These are phyloP conservation scores for Russula compacta DNA, from an alignment of 768 basidiomycete species.

Conservation along the genomic window DNA sequence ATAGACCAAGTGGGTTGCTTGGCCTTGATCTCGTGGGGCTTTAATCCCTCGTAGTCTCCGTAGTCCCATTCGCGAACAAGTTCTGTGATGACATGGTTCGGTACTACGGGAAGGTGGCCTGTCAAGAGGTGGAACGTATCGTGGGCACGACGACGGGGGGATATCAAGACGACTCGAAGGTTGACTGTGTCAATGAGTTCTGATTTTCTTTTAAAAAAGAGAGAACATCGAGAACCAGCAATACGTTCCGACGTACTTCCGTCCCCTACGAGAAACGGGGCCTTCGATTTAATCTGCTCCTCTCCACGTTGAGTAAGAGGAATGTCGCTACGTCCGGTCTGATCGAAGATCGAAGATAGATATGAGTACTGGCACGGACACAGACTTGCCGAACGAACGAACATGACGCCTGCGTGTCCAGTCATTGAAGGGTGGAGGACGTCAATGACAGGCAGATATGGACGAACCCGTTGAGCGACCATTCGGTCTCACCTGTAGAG, in stretches of 20 bases:
- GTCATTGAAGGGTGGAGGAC: slow-evolving; percentile 6
- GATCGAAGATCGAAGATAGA: slow-evolving; percentile 7
- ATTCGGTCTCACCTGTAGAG: slow-evolving; percentile 78
- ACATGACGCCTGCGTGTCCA: slow-evolving; percentile 48
- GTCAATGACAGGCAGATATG: neutral
- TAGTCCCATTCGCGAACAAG: slow-evolving; percentile 84
- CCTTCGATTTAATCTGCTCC: slow-evolving; percentile 56
- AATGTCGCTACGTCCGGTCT: slow-evolving; percentile 88
- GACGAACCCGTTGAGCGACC: slow-evolving; percentile 76
- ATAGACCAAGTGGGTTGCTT: slow-evolving; percentile 61
- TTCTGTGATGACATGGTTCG: slow-evolving; percentile 52
- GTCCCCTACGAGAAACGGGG: slow-evolving; percentile 59
- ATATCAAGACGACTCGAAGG: slow-evolving; percentile 66
- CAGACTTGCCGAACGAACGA: slow-evolving; percentile 20
- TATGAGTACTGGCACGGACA: slow-evolving; percentile 1
- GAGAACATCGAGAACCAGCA: neutral
- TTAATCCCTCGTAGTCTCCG: slow-evolving; percentile 80
- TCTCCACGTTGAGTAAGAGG: slow-evolving; percentile 75
- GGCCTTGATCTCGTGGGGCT: slow-evolving; percentile 66
- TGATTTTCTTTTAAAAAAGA: slow-evolving; percentile 23
- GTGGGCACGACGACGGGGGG: slow-evolving; percentile 81
- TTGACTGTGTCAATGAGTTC: slow-evolving; percentile 74
- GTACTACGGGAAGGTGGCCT: slow-evolving; percentile 35
- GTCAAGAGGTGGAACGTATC: slow-evolving; percentile 81
- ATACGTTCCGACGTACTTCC: slow-evolving; percentile 46